phyloP scores from a whole-genome alignment of 768 basidiomycete genomes.

The Strobilomyces echinocephalus region DNA sequence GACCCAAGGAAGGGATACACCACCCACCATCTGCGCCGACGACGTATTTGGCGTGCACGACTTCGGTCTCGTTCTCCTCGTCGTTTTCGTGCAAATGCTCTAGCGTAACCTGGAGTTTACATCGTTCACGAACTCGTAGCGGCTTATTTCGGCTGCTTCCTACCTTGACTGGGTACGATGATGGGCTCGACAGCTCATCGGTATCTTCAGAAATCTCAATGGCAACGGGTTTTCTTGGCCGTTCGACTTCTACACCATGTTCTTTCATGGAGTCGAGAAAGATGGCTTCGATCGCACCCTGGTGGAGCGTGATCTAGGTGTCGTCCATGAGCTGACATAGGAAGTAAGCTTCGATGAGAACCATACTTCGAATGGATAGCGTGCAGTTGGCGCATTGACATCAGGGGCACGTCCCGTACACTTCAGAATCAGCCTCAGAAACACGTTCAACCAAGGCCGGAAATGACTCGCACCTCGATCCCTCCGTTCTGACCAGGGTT shows the following conservation, averaged over 20 bases:
- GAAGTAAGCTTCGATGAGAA: not conserved
- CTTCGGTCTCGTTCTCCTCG: conserved; percentile 30
- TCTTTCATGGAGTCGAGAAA: conserved; percentile 38
- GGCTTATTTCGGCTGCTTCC: not conserved
- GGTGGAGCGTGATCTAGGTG: conserved; percentile 33
- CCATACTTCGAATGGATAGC: conserved; percentile 66
- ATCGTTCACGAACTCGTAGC: not conserved
- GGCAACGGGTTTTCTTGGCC: conserved; percentile 29
- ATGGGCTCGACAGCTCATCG: conserved; percentile 31
- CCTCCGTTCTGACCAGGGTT: conserved; percentile 54
- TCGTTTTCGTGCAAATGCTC: conserved; percentile 22
- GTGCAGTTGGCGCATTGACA: conserved; percentile 55
- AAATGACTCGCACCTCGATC: conserved; percentile 45
- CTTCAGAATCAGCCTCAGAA: conserved; percentile 30
- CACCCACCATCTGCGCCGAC: conserved; percentile 33
- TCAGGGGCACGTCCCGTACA: conserved; percentile 59
- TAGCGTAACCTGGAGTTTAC: conserved; percentile 18
- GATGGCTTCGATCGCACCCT: conserved; percentile 40
- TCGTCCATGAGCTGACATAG: not conserved
- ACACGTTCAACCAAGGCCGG: not conserved
- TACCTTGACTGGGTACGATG: conserved; percentile 32
- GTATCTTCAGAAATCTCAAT: conserved; percentile 35
- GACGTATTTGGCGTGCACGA: conserved; percentile 32
- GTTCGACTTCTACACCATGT: conserved; percentile 33
- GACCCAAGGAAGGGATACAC: not conserved